Evolutionary conservation across 2,329 filamentous ascomycete species (phyloP).

Genomic region (Ophiostoma pallidulum): DNA sequence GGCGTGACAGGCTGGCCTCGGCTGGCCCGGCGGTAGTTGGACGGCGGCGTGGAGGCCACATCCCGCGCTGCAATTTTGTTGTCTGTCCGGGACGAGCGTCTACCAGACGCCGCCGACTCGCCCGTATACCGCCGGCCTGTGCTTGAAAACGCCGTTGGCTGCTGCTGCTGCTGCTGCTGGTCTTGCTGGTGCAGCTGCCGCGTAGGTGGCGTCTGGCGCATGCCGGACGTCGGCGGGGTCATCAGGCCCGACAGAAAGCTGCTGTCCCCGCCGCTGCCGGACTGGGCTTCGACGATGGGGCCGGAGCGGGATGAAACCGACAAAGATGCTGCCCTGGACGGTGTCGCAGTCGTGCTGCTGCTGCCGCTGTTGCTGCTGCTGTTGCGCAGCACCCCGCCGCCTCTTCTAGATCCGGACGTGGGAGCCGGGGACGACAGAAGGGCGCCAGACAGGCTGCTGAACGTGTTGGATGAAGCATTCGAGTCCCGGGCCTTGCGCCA

Average conservation of each 20-base stretch:
- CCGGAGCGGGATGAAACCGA: slow-evolving; percentile 38
- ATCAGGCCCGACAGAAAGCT: slow-evolving; percentile 68
- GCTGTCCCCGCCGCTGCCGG: slow-evolving; percentile 28
- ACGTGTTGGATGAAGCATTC: slow-evolving; percentile 20
- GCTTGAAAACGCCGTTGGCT: slow-evolving; percentile 52
- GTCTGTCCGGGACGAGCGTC: slow-evolving; percentile 23
- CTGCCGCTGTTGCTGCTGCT: too few species aligned
- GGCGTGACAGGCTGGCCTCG: slow-evolving; percentile 42
- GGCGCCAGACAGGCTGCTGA: slow-evolving; percentile 38
- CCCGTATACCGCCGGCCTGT: slow-evolving; percentile 50
- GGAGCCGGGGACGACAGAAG: slow-evolving; percentile 31
- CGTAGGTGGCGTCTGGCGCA: slow-evolving; percentile 50
- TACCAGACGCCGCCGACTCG: slow-evolving; percentile 36
- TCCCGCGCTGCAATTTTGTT: slow-evolving; percentile 30
- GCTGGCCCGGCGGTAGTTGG: slow-evolving; percentile 27
- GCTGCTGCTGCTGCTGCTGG: slow-evolving; percentile 20
- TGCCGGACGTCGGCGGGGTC: slow-evolving; percentile 74
- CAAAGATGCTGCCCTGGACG: slow-evolving; percentile 49
- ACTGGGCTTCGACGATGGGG: slow-evolving; percentile 27
- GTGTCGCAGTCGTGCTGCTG: slow-evolving; percentile 39
- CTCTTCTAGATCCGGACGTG: background rate
- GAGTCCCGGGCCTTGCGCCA: slow-evolving; percentile 67
- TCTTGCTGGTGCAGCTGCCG: slow-evolving; percentile 19
- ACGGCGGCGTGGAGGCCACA: slow-evolving; percentile 30
- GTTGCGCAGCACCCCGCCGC: too few species aligned